These are phyloP conservation scores for Calonectria hongkongensis DNA, from an alignment of 2,329 filamentous ascomycete genomes.

Conservation along the genomic window DNA sequence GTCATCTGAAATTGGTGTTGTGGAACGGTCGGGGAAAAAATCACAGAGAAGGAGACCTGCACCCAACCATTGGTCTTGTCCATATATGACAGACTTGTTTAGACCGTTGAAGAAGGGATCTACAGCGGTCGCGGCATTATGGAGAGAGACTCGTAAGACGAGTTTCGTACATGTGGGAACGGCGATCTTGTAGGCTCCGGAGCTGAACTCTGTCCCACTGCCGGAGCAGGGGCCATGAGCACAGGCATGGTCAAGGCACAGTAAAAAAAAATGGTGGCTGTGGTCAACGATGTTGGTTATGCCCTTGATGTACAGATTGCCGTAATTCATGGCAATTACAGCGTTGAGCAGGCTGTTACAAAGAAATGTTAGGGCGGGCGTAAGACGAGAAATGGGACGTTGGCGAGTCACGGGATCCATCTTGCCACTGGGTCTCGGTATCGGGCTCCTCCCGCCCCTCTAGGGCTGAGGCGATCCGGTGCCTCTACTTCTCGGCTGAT, in stretches of 20 bases:
- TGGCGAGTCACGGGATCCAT: constrained; percentile 18
- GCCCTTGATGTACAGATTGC: not conserved
- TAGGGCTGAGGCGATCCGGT: constrained; percentile 38
- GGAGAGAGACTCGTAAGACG: constrained; percentile 24
- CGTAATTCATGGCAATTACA: constrained; percentile 4
- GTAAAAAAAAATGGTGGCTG: constrained; percentile 3
- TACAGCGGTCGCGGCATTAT: constrained; percentile 30
- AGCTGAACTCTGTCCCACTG: constrained; percentile 30
- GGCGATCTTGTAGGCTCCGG: not conserved
- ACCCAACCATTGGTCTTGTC: not conserved
- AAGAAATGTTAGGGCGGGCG: constrained; percentile 15
- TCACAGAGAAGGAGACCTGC: not conserved
- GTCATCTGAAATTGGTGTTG: constrained; percentile 1
- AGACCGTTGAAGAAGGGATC: constrained; percentile 15
- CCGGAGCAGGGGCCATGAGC: constrained; percentile 16
- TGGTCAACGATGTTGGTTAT: not conserved
- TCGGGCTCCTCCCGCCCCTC: constrained; percentile 36
- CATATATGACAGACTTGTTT: constrained; percentile 7
- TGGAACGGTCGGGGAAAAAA: not conserved
- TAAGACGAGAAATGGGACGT: constrained; percentile 6
- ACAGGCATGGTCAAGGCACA: constrained; percentile 26
- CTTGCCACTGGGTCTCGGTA: constrained; percentile 25
- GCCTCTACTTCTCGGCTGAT: constrained; percentile 25
- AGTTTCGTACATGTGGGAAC: constrained; percentile 27
- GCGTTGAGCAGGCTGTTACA: not conserved